A percentile compares a stretch with the other conserved stretches of the same genome.
phyloP scores from a whole-genome alignment of 805 yeast species.

The Candida vartiovaarae region DNA sequence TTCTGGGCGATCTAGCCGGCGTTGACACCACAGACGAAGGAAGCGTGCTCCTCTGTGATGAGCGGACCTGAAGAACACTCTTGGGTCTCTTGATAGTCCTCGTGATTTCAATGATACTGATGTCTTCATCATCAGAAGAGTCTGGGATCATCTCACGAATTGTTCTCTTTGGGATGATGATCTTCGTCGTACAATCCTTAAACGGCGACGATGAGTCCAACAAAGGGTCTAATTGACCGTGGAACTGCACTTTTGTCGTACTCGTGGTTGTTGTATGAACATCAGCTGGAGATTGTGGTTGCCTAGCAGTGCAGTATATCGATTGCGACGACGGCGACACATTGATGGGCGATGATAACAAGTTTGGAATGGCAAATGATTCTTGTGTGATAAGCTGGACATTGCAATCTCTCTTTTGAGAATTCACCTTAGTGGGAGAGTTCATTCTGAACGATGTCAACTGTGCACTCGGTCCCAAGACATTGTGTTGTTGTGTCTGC shows the following conservation, averaged over 20 bases:
- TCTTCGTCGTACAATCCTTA: conserved; percentile 7
- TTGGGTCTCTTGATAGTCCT: conserved; percentile 15
- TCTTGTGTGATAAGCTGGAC: conserved; percentile 11
- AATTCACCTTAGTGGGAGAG: conserved; percentile 16
- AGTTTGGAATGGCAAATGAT: conserved; percentile 15
- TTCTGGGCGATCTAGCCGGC: background rate
- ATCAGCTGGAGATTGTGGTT: background rate
- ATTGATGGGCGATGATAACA: background rate
- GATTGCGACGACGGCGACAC: conserved; percentile 6
- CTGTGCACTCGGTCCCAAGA: conserved; percentile 17
- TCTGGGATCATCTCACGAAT: conserved; percentile 11
- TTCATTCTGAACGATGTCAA: conserved; percentile 20
- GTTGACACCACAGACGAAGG: background rate
- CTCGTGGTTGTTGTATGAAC: conserved; percentile 3
- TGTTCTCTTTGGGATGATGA: conserved; percentile 12
- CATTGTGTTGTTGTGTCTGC: background rate
- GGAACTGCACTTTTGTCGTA: conserved; percentile 12
- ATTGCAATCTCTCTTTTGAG: conserved; percentile 10
- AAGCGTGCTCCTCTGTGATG: conserved; percentile 9
- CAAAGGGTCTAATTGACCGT: conserved; percentile 7
- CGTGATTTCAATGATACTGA: conserved; percentile 23
- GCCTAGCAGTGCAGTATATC: conserved; percentile 11
- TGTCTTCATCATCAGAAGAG: conserved; percentile 20
- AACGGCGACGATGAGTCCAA: conserved; percentile 8
- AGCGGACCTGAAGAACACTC: conserved; percentile 19